Base-by-base conservation (phyloP, 148 eudicot genomes). In the Rhododendron griersonianum region DNA sequence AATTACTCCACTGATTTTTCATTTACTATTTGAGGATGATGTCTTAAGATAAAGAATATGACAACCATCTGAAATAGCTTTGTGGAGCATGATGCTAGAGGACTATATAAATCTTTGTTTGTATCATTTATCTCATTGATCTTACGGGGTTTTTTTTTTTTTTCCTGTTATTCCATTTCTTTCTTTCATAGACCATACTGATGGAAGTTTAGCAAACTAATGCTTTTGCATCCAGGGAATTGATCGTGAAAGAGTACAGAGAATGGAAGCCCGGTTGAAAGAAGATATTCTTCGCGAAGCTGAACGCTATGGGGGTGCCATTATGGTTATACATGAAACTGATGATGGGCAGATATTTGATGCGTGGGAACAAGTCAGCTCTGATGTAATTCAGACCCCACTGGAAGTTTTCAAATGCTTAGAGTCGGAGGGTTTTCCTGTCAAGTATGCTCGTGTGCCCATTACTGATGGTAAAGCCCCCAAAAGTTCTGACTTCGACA, bases 401-500 rank as follows among this genome's bases (percentile, higher is more conserved):
- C 88, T 89, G 82, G 99, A 96, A 89, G 99, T 96, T 87, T 95
- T 94, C 87, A 92, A 89, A 85, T 88, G 91, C 89, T 91, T 96
- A 71, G 92, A 94, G 89, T 88, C 90, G 21, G 94, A 94, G 85
- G 98, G 98, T 84, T 94, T 92, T 87, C 95, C 94, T 35, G 91
- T 96, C 81, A 94, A 91, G 86, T 96, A 96, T 92, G 99, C 98
- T 51, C 98, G 99, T 88, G 98, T 96, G 83, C 99, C 99, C n/a
- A 96, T 96, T 84, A 96, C 99, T 81, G 99, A 96, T 88, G 99
- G 99, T 75, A 96, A 96, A 91, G 98, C 99, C 89, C 98, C 99
- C 83, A 96, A 95, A 89, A 93, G 98, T 91, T 96, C 99, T 85
- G 99, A 95, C 87, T 96, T 96, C 87, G 99, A 96, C 86, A 92